These are phyloP conservation scores for Arabidopsis arenosa DNA, from an alignment of 345 rosid species.

Conservation along the genomic window DNA sequence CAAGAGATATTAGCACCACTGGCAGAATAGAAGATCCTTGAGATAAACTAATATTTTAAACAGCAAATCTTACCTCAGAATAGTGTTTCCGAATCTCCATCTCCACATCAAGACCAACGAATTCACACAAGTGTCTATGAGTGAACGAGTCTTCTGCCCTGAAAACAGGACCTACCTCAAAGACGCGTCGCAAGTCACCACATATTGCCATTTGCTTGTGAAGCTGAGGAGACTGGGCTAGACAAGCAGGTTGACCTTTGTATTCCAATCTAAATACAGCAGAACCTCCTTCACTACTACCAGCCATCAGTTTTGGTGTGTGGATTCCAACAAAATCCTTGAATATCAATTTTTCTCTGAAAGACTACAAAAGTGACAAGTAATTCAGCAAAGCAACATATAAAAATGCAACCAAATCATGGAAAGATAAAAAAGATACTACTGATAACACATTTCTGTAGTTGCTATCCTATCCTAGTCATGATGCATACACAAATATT, in stretches of 20 bases:
- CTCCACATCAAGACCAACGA: conserved; percentile 88
- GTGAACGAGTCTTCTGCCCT: conserved; percentile 93
- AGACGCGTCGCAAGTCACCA: conserved; percentile 78
- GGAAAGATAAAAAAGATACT: background rate
- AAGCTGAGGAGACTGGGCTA: conserved; percentile 96
- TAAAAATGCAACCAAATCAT: conserved; percentile 10
- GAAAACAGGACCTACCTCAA: conserved; percentile 86
- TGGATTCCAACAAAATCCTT: conserved; percentile 78
- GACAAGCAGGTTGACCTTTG: conserved; percentile 87
- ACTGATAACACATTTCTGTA: background rate
- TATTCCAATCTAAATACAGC: conserved; percentile 90
- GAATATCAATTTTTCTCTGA: conserved; percentile 62
- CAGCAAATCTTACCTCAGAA: conserved; percentile 60
- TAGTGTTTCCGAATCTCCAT: conserved; percentile 84
- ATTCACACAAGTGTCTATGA: conserved; percentile 90
- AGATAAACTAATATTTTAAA: background rate
- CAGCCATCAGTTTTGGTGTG: conserved; percentile 86
- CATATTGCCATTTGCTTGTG: conserved; percentile 92
- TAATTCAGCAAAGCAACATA: conserved; percentile 15
- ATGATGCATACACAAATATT: conserved; percentile 2
- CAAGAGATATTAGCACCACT: background rate
- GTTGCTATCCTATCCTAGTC: background rate
- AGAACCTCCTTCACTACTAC: conserved; percentile 96
- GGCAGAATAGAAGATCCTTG: conserved; percentile 3
- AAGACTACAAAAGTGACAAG: conserved; percentile 53